phyloP scores from a whole-genome alignment of 768 basidiomycete genomes.

The Chalciporus piperatus region DNA sequence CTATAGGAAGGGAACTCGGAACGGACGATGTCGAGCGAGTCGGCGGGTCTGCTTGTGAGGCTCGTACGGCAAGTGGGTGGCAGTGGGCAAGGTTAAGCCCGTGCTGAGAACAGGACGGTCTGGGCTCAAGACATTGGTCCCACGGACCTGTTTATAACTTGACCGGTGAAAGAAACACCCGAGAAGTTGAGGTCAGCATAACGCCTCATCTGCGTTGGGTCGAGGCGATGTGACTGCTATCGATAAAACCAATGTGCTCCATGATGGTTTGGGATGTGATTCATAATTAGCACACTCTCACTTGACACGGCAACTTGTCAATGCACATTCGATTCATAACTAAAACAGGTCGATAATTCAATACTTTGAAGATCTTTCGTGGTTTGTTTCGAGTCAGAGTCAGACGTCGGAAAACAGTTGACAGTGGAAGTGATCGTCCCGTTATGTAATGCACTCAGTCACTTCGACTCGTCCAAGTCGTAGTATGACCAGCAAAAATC shows the following conservation, averaged over 20 bases:
- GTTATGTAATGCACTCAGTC: constrained; percentile 16
- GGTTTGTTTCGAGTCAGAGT: too few relatives aligned
- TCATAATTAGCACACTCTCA: too few relatives aligned
- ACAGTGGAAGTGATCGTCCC: too few relatives aligned
- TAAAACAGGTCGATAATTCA: background rate
- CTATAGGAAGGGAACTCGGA: background rate
- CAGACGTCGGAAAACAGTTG: too few relatives aligned
- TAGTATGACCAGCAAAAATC: constrained; percentile 30
- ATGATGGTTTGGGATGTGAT: too few relatives aligned
- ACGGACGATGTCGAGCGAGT: background rate
- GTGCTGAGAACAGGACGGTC: background rate
- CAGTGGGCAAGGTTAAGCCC: background rate
- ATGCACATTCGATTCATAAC: too few relatives aligned
- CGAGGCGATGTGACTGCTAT: background rate
- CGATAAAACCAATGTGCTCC: background rate
- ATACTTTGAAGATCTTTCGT: too few relatives aligned
- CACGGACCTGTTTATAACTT: background rate
- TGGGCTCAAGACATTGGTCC: background rate
- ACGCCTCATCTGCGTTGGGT: background rate
- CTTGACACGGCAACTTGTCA: too few relatives aligned
- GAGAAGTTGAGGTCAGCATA: background rate
- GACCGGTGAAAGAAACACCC: background rate
- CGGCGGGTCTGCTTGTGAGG: background rate
- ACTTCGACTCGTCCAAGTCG: background rate
- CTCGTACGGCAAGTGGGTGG: background rate